Base-by-base conservation (phyloP, 805 yeast species). In the Zygoascus bituminiphila region DNA sequence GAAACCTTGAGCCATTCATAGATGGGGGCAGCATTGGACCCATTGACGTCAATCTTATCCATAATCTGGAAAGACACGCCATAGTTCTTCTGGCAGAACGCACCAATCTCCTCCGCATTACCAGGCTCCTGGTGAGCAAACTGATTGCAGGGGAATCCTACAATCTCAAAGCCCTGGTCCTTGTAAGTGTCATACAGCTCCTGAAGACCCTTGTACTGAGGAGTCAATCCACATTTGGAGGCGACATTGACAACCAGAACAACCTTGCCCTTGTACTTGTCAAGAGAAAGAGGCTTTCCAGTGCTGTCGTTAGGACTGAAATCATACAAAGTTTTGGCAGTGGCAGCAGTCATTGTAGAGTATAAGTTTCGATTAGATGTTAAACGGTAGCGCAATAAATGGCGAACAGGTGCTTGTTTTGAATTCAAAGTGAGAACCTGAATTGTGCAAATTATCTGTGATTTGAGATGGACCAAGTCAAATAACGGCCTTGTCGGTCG, bases 71-170 rank as follows among this genome's bases (percentile, higher is more conserved):
- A 91, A 15, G 84, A 72, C 38, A 91, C 97, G 47, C 96, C 96
- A 64, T 81, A 93, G 72, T 87, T 88, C 59, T 80, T 62, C 40
- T 77, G 67, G 67, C 96, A 88, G 69, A 84, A 84, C 42, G 73
- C 65, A 19, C 78, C 80, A 54, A 87, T 86, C 59, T 84, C 88
- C 49, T 79, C 76, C 45, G 76, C 79, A 2, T 76, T 61, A 2
- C 81, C 81, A 5, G 56, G 93, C 82, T 67, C 89, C 86, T 71
- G 93, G 84, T 57, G 77, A 70, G 84, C 89, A 63, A 88, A 88
- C 64, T 88, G 96, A 68, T 87, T 85, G 67, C 96, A 86, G 26
- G 97, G 97, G 75, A 88, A 88, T 0, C 88, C 96, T 31, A 88
- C 54, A 23, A 88, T 73, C 41, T 69, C 78, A 21, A 89, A 70